Evolutionary conservation across 2,329 filamentous ascomycete genomes (phyloP), one percentile per base, ranked within the genome.

Genomic region (Colletotrichum sp.): DNA sequence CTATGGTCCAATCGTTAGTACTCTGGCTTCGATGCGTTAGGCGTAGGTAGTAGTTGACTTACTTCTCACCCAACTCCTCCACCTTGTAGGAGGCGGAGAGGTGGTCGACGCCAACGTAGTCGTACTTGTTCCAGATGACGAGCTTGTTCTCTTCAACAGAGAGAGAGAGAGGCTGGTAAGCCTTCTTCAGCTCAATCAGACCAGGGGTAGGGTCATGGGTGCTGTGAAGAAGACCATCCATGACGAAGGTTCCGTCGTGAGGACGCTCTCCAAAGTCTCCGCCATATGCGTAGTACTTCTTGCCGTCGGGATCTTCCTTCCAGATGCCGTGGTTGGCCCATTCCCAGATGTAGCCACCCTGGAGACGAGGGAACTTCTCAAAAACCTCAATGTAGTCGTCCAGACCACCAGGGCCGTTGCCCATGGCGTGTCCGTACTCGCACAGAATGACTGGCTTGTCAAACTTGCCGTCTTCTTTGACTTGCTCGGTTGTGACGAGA

Each of bases 351-450:
- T 90, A 92, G 0, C 93, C 93, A 13, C 93, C 93, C 79, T 94
- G 93, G 0, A 94, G 87, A 3, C 89, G 88, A 1, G 89, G 89
- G 75, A 93, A 86, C 32, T 87, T 87, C 36, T 90, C 89, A 84
- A 94, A 95, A 0, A 89, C 87, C 55, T 92, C 86, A 65, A 93
- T 87, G 75, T 95, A 95, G 76, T 94, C 93, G 75, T 93, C 89
- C 13, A 95, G 86, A 39, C 90, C 90, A 2, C 94, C 93, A 0
- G 94, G 94, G 0, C 93, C 93, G 79, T 95, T 95, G 7, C 94
- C 94, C 93, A 95, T 95, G 2, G 94, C 93, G 79, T 91, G 90
- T 0, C 83, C 88, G 75, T 90, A 91, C 77, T 92, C 90, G 79
- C 89, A 91, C 5, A 91, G 86, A 2, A 94, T 85, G 2, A 94